Base-by-base conservation (phyloP, 768 basidiomycete genomes). In the Collybia mongolica region DNA sequence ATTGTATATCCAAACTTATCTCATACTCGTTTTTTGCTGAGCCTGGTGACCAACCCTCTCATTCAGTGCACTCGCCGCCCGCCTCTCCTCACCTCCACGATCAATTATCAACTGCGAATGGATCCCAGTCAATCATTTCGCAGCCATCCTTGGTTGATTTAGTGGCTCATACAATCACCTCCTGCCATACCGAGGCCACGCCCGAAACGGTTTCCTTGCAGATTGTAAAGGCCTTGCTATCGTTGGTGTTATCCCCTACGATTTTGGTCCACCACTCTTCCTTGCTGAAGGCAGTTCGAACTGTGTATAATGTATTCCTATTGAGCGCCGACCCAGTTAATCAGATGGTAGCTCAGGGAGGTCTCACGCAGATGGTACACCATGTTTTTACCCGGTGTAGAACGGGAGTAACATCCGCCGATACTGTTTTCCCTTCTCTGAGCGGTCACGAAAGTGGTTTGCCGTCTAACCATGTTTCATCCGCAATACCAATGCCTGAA, bases 341-440 rank as follows among this genome's bases (percentile, higher is more conserved):
- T 58, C 97, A 98, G 70, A 95, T 91, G 75, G 96, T 99, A 32
- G 97, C 97, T 15, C 97, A 99, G 68, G 97, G 96, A 17, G 93
- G 95, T 15, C 80, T 99, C 15, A 94, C 93, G 0, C 97, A 99
- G 67, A 98, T 99, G 86, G 94, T 98, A 2, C 90, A 97, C 60
- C 95, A 98, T 61, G 85, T 98, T 49, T 98, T 99, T 65, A 80
- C 88, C 12, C 82, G 97, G 18, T 92, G 91, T 60, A 77, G 76
- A 63, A 60, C 75, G 23, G 67, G 63, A 44, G 62, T 58, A 43
- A 55, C 55, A 8, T 52, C 60, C 32, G 55, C 57, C 29, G 61
- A 63, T 32, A 22, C 39, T 7, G 41, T 44, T 44, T 40, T 54
- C 3, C 26, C 54, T 44, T 46, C 59, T 19, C 39, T 58, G 35